Conservation (phyloP, 192 early-diverging fungal genomes). For the Coemansia sp. region DNA sequence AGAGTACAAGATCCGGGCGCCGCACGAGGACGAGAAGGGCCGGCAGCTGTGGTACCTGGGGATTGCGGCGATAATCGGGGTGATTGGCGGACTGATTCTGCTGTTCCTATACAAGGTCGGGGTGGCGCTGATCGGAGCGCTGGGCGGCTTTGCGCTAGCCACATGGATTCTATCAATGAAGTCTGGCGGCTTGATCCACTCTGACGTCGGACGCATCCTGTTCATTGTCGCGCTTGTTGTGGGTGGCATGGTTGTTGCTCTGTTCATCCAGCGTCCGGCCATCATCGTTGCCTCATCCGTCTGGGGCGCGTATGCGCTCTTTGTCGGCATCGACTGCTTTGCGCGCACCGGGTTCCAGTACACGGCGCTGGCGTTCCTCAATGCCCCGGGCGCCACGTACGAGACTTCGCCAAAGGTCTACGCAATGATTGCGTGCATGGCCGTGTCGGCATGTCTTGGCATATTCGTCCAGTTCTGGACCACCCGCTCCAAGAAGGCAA, state of each 20-base stretch:
- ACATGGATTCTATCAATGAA: slow-evolving; percentile 70
- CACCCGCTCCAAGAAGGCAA: slow-evolving; percentile 37
- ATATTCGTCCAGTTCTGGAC: slow-evolving; percentile 65
- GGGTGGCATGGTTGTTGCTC: slow-evolving; percentile 63
- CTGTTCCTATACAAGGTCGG: slow-evolving; percentile 72
- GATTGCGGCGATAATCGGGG: slow-evolving; percentile 62
- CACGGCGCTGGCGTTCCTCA: slow-evolving; percentile 60
- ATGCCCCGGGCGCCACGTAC: slow-evolving; percentile 53
- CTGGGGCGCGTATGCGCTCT: slow-evolving; percentile 77
- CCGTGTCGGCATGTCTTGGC: slow-evolving; percentile 65
- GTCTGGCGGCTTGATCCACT: slow-evolving; percentile 62
- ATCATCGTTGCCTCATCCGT: slow-evolving; percentile 73
- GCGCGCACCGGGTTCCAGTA: slow-evolving; percentile 71
- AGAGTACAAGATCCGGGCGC: slow-evolving; percentile 45
- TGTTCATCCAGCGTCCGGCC: slow-evolving; percentile 63
- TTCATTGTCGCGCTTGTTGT: slow-evolving; percentile 67
- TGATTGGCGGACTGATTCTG: slow-evolving; percentile 65
- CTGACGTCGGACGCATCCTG: slow-evolving; percentile 65
- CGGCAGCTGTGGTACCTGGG: slow-evolving; percentile 56
- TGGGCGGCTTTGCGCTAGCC: slow-evolving; percentile 75
- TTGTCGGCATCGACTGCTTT: slow-evolving; percentile 82
- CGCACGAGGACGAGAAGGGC: slow-evolving; percentile 46
- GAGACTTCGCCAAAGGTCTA: slow-evolving; percentile 61
- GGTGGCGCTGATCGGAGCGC: slow-evolving; percentile 72
- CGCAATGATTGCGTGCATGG: slow-evolving; percentile 70